Evolutionary conservation across 2,329 filamentous ascomycete species (phyloP).

Genomic region (Exserohilum turcica): DNA sequence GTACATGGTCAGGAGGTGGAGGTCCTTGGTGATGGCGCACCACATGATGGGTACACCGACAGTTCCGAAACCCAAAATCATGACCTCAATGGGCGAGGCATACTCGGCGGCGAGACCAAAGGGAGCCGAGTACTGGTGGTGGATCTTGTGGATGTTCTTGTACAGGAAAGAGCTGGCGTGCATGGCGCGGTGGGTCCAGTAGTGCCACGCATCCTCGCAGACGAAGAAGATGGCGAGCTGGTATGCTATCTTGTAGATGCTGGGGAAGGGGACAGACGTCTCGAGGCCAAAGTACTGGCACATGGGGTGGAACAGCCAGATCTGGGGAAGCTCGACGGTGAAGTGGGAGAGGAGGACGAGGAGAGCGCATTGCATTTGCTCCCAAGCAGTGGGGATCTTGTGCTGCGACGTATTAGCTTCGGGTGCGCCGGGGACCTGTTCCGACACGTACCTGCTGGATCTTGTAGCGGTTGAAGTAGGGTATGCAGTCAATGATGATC

Average conservation of each 20-base stretch:
- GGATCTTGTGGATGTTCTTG: constrained; percentile 97
- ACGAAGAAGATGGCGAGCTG: constrained; percentile 96
- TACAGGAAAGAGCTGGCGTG: constrained; percentile 90
- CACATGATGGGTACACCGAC: constrained; percentile 83
- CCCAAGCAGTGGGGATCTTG: constrained; percentile 89
- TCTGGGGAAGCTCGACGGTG: constrained; percentile 96
- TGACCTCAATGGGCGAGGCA: constrained; percentile 94
- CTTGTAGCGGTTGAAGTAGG: constrained; percentile 91
- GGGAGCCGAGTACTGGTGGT: constrained; percentile 97
- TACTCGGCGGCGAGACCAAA: constrained; percentile 98
- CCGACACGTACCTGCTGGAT: constrained; percentile 74
- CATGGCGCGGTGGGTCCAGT: constrained; percentile 91
- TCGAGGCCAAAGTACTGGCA: constrained; percentile 89
- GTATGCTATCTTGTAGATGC: constrained; percentile 81
- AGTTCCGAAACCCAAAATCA: constrained; percentile 87
- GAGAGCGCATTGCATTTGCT: constrained; percentile 93
- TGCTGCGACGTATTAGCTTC: constrained; percentile 50
- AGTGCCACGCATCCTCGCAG: constrained; percentile 96
- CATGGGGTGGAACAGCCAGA: constrained; percentile 98
- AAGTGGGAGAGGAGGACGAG: constrained; percentile 95
- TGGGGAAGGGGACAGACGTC: constrained; percentile 87
- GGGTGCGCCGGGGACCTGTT: neutral
- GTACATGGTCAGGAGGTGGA: constrained; percentile 98
- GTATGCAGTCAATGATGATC: constrained; percentile 88
- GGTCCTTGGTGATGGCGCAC: constrained; percentile 79